These are phyloP conservation scores for Byssoonygena ceratinophila DNA, from an alignment of 2,329 filamentous ascomycete genomes.

Conservation along the genomic window DNA sequence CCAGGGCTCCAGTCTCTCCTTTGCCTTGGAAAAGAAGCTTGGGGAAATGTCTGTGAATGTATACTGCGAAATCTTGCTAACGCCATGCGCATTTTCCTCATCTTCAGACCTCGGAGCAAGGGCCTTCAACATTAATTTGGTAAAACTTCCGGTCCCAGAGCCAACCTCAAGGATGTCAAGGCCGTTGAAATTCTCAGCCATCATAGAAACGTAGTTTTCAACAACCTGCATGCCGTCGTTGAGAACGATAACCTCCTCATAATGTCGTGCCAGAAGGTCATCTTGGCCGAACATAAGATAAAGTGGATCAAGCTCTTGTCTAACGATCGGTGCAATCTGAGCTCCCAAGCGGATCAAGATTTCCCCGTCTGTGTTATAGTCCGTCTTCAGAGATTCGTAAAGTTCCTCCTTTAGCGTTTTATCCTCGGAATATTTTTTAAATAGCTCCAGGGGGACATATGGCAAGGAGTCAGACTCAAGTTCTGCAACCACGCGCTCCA, in stretches of 20 bases:
- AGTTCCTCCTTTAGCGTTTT: constrained; percentile 20
- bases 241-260: neutral
- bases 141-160: constrained; percentile 38
- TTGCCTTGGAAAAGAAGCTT: constrained; percentile 34
- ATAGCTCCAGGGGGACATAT: constrained; percentile 21
- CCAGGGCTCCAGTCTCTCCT: constrained; percentile 23
- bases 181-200: neutral
- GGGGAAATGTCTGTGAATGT: constrained; percentile 40
- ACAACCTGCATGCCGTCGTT: constrained; percentile 1
- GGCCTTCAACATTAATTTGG: constrained; percentile 26
- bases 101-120: constrained; percentile 19
- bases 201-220: constrained; percentile 5
- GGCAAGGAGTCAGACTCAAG: constrained; percentile 19
- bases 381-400: constrained; percentile 12
- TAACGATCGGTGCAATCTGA: constrained; percentile 23
- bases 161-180: constrained; percentile 32
- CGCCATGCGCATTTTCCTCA: neutral
- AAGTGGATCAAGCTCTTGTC: constrained; percentile 24
- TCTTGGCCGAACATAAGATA: constrained; percentile 25
- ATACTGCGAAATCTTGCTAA: constrained; percentile 30
- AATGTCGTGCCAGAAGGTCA: constrained; percentile 21
- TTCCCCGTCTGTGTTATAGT: constrained; percentile 22
- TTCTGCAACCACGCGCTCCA: constrained; percentile 19
- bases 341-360: constrained; percentile 26
- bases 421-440: constrained; percentile 18